Conservation (phyloP, 2,329 filamentous ascomycete genomes). For the Talaromyces sp. region DNA sequence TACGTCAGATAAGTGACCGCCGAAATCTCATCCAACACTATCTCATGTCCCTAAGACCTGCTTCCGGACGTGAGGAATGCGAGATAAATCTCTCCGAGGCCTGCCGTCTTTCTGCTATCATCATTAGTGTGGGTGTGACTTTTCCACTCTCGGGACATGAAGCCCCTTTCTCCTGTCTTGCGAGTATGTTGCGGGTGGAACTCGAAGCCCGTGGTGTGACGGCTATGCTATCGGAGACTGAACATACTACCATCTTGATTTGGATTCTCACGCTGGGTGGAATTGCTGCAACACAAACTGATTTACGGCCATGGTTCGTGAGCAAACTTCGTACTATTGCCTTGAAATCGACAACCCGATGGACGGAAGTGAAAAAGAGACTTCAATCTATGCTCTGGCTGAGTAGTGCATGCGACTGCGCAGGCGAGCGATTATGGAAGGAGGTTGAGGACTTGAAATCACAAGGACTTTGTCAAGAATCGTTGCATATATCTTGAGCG, state of each 20-base stretch:
- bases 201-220: not conserved
- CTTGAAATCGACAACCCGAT: not conserved
- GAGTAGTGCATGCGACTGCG: conserved; percentile 1
- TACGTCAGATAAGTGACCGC: conserved; percentile 19
- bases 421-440: conserved; percentile 13
- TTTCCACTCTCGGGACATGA: conserved; percentile 26
- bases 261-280: conserved; percentile 12
- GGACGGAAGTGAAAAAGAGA: not conserved
- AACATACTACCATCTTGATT: conserved; percentile 14
- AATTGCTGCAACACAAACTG: not conserved
- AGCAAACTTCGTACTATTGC: not conserved
- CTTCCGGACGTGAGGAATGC: conserved; percentile 8
- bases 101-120: conserved; percentile 22
- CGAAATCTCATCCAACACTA: conserved; percentile 27
- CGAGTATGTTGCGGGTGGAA: conserved; percentile 13
- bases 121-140: conserved; percentile 25
- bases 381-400: conserved; percentile 6
- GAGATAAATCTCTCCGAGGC: conserved; percentile 16
- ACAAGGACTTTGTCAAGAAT: not conserved
- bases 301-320: not conserved
- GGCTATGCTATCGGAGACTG: not conserved
- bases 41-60: conserved; percentile 21
- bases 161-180: conserved; percentile 19
- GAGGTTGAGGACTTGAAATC: conserved; percentile 7
- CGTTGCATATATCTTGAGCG: not conserved